Percentiles rank a stretch among this genome's conserved stretches.
Conservation (phyloP, 495 filamentous ascomycete genomes). For the Hyphodiscus hymeniophilus region DNA sequence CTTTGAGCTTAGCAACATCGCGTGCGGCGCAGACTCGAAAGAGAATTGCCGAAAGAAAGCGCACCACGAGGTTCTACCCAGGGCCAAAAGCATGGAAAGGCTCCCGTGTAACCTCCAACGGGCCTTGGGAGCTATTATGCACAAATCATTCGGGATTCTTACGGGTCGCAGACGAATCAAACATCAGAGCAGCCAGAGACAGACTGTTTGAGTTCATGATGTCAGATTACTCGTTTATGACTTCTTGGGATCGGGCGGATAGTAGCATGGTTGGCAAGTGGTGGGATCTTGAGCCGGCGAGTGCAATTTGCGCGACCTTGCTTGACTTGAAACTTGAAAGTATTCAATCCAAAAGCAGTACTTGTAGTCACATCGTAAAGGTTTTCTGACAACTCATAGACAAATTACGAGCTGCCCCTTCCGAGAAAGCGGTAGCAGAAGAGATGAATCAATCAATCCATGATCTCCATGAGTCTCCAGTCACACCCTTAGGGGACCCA, state of each 20-base stretch:
- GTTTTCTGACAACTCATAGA: background rate
- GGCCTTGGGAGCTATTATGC: slow-evolving; percentile 10
- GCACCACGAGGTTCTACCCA: slow-evolving; percentile 5
- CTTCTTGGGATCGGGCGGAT: slow-evolving; percentile 13
- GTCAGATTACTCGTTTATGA: slow-evolving; percentile 11
- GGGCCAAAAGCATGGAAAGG: slow-evolving; percentile 7
- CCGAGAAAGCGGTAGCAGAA: background rate
- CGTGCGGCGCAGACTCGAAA: slow-evolving; percentile 2
- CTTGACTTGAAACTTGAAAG: slow-evolving; percentile 3
- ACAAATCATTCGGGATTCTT: slow-evolving; percentile 5
- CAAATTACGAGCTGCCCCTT: background rate
- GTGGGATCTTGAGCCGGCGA: slow-evolving; percentile 12
- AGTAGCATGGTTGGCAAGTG: slow-evolving; percentile 2
- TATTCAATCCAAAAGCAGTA: background rate
- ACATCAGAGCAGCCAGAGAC: slow-evolving; percentile 1
- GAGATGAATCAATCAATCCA: no score
- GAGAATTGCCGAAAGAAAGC: slow-evolving; percentile 6
- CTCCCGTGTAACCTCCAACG: background rate
- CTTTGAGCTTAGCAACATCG: slow-evolving; percentile 1
- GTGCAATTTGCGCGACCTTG: slow-evolving; percentile 5
- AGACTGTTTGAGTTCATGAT: slow-evolving; percentile 6
- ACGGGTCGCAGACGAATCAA: background rate
- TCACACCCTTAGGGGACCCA: no score
- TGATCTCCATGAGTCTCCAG: no score
- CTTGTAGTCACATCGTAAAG: no score